Base-by-base conservation (phyloP, 495 filamentous ascomycete species). In the Cladorrhinum samala region DNA sequence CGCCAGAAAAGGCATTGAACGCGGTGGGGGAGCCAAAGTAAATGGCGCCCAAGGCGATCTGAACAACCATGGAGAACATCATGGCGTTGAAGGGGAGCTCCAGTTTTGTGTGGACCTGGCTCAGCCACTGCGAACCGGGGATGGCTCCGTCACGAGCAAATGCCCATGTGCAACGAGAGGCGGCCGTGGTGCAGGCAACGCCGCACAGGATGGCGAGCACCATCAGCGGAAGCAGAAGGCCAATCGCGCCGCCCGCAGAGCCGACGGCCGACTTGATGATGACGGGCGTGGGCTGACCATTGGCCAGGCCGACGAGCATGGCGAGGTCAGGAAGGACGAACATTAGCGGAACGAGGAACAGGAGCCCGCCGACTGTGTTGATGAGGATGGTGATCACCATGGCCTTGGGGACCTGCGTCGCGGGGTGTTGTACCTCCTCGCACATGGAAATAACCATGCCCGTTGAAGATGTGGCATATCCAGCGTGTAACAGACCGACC, bases 1-100 rank as follows among this genome's bases (percentile, higher is more conserved):
- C 79, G 8, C 80, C 82, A 16, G 78, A 80, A 57, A 86, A 85
- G 9, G 80, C 81, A 44, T 79, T 83, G 66, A 76, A 77, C 19
- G 74, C 77, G 11, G 73, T 67, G 7, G 67, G 56, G 1, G 75
- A 77, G 33, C 77, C 77, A 56, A 81, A 78, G 61, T 79, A 78
- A 55, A 80, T 78, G 60, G 74, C 63, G 51, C 68, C 76, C 39
- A 70, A 65, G 4, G 75, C 20, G 42, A 76, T 67, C 54, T 78
- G 66, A 33, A 79, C 62, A 16, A 57, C 70, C 64, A 72, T 75
- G 46, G 71, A 73, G 11, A 79, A 63, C 66, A 78, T 71, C 68
- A 78, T 77, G 42, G 68, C 75, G 62, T 76, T 77, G 13, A 79
- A 45, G 2, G 77, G 77, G 23, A 80, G 61, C 43, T 77, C 75